A percentile compares a stretch with the other conserved stretches of the same genome.
Conservation (phyloP, 805 yeast species). For the Clavispora santaluciae region DNA sequence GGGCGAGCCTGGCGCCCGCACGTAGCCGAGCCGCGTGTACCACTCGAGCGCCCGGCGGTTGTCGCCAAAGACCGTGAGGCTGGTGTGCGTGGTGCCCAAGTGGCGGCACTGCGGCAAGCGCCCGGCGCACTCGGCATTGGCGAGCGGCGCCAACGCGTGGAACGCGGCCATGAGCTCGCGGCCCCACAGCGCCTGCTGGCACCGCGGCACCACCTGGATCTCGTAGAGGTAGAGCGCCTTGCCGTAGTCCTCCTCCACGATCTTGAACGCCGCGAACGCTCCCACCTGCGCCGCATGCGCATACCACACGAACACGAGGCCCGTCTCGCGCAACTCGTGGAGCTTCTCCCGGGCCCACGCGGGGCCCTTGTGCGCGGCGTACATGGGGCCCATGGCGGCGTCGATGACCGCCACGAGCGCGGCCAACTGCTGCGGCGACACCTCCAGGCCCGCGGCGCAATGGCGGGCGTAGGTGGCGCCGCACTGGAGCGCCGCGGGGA, state of each 20-base stretch:
- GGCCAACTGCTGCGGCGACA: neutral
- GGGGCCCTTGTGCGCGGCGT: constrained; percentile 26
- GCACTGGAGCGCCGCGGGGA: constrained; percentile 3
- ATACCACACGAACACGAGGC: constrained; percentile 41
- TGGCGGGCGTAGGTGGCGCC: neutral
- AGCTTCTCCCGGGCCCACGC: constrained; percentile 39
- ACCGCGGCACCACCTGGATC: constrained; percentile 40
- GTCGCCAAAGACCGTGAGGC: constrained; percentile 48
- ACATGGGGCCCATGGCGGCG: constrained; percentile 24
- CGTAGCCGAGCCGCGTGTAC: constrained; percentile 41
- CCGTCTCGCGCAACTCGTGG: constrained; percentile 44
- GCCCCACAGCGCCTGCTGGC: constrained; percentile 38
- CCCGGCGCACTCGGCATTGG: constrained; percentile 5
- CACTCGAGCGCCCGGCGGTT: constrained; percentile 40
- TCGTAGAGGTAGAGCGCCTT: constrained; percentile 49
- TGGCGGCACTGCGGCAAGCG: neutral
- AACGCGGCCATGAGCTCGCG: constrained; percentile 30
- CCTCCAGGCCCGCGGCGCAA: neutral
- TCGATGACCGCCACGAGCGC: constrained; percentile 22
- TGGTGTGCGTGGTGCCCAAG: constrained; percentile 22
- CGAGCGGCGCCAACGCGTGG: constrained; percentile 24
- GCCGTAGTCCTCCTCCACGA: constrained; percentile 36
- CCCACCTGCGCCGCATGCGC: constrained; percentile 15
- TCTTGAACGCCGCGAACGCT: constrained; percentile 45
- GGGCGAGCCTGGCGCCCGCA: constrained; percentile 39